Conservation (phyloP, 2,329 filamentous ascomycete genomes). For the Nigrospora oryzae region DNA sequence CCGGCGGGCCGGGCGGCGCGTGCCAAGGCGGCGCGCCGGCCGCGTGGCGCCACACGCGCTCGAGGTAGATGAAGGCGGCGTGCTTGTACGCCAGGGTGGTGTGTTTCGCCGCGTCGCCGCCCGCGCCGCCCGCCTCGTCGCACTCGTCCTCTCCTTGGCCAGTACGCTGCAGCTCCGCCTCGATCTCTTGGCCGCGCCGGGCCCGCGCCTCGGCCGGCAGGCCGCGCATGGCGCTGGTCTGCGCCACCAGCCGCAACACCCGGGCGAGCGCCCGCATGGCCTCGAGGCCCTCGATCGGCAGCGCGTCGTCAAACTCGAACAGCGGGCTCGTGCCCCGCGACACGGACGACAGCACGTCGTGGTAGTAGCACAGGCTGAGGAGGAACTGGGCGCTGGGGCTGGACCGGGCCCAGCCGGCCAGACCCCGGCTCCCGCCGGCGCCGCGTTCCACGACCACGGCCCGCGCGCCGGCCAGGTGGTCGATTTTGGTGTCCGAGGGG, state of each 20-base stretch:
- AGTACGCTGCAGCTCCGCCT: constrained; percentile 5
- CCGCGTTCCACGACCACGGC: constrained; percentile 12
- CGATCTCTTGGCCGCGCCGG: constrained; percentile 6
- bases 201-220: constrained; percentile 4
- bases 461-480: constrained; percentile 20
- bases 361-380: constrained; percentile 19
- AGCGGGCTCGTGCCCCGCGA: constrained; percentile 15
- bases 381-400: constrained; percentile 16
- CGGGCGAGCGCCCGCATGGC: constrained; percentile 12
- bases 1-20: not conserved
- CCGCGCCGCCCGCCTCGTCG: constrained; percentile 5
- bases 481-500: constrained; percentile 14
- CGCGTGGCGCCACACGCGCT: constrained; percentile 17
- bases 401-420: constrained; percentile 6
- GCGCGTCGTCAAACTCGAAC: constrained; percentile 12
- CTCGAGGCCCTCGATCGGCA: constrained; percentile 11
- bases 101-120: constrained; percentile 4
- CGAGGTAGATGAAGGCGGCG: constrained; percentile 21
- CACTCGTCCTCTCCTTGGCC: not conserved
- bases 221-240: constrained; percentile 15
- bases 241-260: constrained; percentile 12
- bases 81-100: constrained; percentile 21
- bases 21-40: not conserved
- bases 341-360: constrained; percentile 21
- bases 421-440: constrained; percentile 4